Evolutionary conservation across 1,139 yeast species (phyloP).

Genomic region (Protomyces macrosporus): DNA sequence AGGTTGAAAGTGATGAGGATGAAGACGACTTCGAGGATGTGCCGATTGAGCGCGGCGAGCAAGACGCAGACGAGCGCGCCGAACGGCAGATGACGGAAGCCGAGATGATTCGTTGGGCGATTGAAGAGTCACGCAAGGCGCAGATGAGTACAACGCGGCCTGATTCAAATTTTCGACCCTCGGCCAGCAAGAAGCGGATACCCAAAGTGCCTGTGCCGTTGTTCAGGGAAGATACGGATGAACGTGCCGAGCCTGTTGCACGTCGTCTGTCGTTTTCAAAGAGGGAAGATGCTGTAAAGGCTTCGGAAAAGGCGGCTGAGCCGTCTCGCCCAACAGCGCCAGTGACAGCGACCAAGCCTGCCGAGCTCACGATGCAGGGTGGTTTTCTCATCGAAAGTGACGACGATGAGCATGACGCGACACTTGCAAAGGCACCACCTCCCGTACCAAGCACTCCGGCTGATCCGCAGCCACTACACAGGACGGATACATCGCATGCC

Average conservation of each 20-base stretch:
- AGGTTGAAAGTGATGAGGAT: slow-evolving; percentile 28
- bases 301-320: neutral
- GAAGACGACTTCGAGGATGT: slow-evolving; percentile 44
- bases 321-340: neutral
- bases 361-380: neutral
- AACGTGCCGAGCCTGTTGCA: neutral
- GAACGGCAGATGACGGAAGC: slow-evolving; percentile 16
- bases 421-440: too few relatives aligned
- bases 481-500: neutral
- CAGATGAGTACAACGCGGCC: slow-evolving; percentile 17
- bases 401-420: neutral
- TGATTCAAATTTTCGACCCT: slow-evolving; percentile 8
- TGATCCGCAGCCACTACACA: neutral
- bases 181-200: neutral
- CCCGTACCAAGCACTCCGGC: neutral
- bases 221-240: neutral
- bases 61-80: neutral
- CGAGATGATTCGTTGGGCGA: slow-evolving; percentile 21
- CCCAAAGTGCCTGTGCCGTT: neutral
- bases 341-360: neutral
- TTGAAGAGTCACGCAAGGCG: slow-evolving; percentile 19
- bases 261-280: neutral
- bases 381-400: slow-evolving; percentile 10
- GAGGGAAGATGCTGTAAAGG: neutral
- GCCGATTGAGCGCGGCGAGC: slow-evolving; percentile 32